phyloP scores from a whole-genome alignment of 1,284 basidiomycete genomes.

The Moniliophthora roreri region DNA sequence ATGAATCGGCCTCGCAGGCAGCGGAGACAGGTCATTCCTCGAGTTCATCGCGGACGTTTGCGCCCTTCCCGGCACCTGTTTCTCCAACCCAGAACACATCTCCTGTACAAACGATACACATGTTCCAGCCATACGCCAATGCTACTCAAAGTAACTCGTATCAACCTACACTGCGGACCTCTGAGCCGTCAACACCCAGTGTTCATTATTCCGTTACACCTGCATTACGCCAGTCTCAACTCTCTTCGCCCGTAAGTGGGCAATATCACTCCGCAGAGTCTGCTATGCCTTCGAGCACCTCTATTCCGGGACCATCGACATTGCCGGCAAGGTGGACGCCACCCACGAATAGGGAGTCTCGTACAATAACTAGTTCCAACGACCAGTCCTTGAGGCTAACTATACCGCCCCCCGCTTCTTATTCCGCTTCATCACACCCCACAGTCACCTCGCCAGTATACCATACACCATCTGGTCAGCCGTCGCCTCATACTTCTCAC shows the following conservation, averaged over 20 bases:
- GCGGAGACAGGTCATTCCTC: constrained; percentile 25
- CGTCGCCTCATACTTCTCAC: not conserved
- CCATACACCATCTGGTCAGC: not conserved
- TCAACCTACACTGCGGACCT: too few species aligned
- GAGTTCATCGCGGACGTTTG: constrained; percentile 45
- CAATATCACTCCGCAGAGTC: too few species aligned
- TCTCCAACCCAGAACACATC: constrained; percentile 21
- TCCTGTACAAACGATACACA: constrained; percentile 30
- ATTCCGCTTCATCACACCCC: not conserved
- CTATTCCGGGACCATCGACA: not conserved
- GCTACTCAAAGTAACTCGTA: too few species aligned
- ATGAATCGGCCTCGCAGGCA: constrained; percentile 28
- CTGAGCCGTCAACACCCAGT: not conserved
- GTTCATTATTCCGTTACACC: not conserved
- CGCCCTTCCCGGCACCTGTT: constrained; percentile 50
- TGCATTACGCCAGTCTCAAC: too few species aligned
- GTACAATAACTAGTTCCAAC: too few species aligned
- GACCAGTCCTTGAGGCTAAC: not conserved
- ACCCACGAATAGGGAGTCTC: not conserved
- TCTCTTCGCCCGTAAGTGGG: too few species aligned
- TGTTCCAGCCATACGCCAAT: constrained; percentile 39
- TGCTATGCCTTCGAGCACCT: not conserved
- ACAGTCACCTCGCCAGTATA: not conserved
- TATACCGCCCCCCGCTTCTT: not conserved
- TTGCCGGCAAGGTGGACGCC: not conserved